Evolutionary conservation across 208 protist genomes (phyloP), one percentile per base, ranked within the genome.

Genomic region (Herpetomonas samuelpessoai): DNA sequence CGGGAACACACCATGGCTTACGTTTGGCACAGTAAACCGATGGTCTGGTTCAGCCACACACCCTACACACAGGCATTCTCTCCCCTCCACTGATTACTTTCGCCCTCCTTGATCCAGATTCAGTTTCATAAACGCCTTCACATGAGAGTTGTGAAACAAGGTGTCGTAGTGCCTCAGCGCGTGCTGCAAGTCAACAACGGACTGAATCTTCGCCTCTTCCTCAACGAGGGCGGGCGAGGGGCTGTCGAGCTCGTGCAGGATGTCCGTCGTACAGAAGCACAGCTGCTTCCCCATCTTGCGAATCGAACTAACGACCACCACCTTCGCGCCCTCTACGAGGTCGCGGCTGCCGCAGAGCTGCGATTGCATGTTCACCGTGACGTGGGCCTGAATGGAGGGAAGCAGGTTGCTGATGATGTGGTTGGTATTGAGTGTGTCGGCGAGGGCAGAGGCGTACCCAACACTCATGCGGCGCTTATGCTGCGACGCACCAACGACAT

Each of bases 241-340:
- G 2, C 26, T 44, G 10, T 63, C 45, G 18, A 28, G 21, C 41
- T 67, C 41, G 39, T 44, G 27, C 24, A 48, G 44, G 29, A 51
- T 16, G 44, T 76, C 62, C n/a, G 71, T 76, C 46, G 61, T 68
- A 39, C 65, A 63, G 57, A 68, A 83, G 25, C 59, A 56, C 24
- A 83, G 30, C 27, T 65, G 57, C 30, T 68, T 72, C 0, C 77
- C 77, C 22, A 76, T 64, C 49, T 76, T 79, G 35, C 76, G 67
- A 25, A 76, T 67, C 2, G 52, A 57, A 30, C 56, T 71, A 19
- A 79, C 67, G 21, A 83, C 25, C 29, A 76, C 59, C 2, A 79
- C 47, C 25, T 57, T 70, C 10, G 71, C 68, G 16, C 72, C 77
- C 30, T 54, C 62, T 2, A n/a, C 19, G 24, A 79, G 35, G 9